These are phyloP conservation scores for Chaetomium sp. DNA, from an alignment of 2,329 filamentous ascomycete species.

Conservation along the genomic window DNA sequence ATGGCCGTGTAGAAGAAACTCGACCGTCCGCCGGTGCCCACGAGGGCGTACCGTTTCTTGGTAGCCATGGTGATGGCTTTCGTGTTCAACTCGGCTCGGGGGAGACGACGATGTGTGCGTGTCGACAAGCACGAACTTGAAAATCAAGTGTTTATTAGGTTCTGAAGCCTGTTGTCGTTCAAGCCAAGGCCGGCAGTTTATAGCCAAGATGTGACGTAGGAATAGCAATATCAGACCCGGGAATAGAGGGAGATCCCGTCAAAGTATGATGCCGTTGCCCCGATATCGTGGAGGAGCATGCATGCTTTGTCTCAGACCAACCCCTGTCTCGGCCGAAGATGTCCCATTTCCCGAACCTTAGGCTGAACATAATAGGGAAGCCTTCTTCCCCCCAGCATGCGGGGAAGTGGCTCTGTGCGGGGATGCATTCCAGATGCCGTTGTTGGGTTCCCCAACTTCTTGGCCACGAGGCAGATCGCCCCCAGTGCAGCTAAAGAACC, in stretches of 20 bases:
- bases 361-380: conserved; percentile 18
- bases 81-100: not conserved
- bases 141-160: too few species aligned
- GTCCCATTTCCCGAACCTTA: conserved; percentile 23
- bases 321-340: conserved; percentile 25
- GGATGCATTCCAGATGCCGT: conserved; percentile 3
- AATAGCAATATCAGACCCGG: not conserved
- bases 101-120: not conserved
- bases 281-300: not conserved
- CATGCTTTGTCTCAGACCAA: conserved; percentile 2
- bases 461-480: not conserved
- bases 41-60: conserved; percentile 54
- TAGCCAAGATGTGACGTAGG: not conserved
- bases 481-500: not conserved
- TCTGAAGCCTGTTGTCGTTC: not conserved
- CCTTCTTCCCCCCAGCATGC: not conserved
- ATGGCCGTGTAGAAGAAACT: conserved; percentile 64
- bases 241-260: not conserved
- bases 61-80: not conserved
- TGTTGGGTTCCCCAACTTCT: not conserved
- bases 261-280: not conserved
- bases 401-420: conserved; percentile 18
- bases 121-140: not conserved
- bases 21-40: conserved; percentile 62
- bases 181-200: not conserved